These are phyloP conservation scores for Aspergillus intermedius DNA, from an alignment of 2,329 filamentous ascomycete species.

Conservation along the genomic window DNA sequence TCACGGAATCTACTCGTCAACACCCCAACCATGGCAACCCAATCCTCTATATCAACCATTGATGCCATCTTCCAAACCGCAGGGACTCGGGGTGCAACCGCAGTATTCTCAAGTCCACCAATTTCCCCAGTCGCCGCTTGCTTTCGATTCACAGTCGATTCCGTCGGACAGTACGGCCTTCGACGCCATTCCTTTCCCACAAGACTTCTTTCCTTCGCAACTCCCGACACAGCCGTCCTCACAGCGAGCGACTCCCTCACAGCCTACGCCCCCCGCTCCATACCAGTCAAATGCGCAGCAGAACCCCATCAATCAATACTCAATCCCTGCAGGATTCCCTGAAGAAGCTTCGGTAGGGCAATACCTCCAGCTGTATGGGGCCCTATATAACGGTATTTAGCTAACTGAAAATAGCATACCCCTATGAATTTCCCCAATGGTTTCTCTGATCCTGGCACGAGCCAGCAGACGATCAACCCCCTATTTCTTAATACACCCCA, in stretches of 20 bases:
- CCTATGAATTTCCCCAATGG: constrained; percentile 26
- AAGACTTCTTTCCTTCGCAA: constrained; percentile 26
- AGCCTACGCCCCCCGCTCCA: constrained; percentile 15
- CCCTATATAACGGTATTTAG: not conserved
- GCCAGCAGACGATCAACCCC: constrained; percentile 35
- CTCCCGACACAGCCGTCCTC: constrained; percentile 21
- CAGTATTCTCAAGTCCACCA: constrained; percentile 28
- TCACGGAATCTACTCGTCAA: constrained; percentile 27
- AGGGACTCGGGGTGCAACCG: constrained; percentile 19
- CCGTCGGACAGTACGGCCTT: constrained; percentile 27
- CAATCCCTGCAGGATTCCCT: constrained; percentile 20
- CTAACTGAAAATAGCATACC: constrained; percentile 17
- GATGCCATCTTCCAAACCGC: constrained; percentile 17
- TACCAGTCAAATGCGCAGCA: constrained; percentile 14
- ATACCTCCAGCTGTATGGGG: not conserved
- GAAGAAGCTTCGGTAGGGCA: constrained; percentile 20
- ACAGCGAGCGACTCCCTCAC: constrained; percentile 13
- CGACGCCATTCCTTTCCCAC: constrained; percentile 26
- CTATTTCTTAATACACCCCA: constrained; percentile 29
- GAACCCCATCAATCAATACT: constrained; percentile 19
- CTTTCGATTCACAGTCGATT: constrained; percentile 24
- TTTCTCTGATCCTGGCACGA: constrained; percentile 18
- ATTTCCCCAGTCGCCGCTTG: constrained; percentile 25
- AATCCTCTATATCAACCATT: constrained; percentile 24
- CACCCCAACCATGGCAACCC: constrained; percentile 29